Conservation (phyloP, 2,329 filamentous ascomycete species). For the Verticillium albo-atrum region DNA sequence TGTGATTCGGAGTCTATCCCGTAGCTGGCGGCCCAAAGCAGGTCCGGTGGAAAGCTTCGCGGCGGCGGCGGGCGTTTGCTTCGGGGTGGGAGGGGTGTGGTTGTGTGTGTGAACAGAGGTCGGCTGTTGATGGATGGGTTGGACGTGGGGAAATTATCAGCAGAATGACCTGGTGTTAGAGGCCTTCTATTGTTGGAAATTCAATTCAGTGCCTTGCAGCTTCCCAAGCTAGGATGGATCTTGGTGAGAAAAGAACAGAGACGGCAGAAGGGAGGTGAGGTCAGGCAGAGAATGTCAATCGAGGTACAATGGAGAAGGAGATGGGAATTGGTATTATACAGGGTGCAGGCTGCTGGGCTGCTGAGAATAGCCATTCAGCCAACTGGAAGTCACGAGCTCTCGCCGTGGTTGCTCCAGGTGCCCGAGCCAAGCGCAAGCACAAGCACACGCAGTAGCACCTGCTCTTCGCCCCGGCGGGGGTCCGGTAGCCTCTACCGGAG, state of each 20-base stretch:
- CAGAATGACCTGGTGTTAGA: neutral
- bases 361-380: neutral
- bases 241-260: neutral
- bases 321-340: neutral
- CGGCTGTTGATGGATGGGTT: conserved; percentile 11
- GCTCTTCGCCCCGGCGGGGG: neutral
- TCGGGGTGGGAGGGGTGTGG: neutral
- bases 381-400: neutral
- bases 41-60: neutral
- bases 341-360: neutral
- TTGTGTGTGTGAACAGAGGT: too few relatives aligned
- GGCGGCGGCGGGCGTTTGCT: neutral
- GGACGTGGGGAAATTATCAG: conserved; percentile 3
- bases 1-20: neutral
- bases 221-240: neutral
- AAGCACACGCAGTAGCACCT: neutral
- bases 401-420: neutral
- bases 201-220: neutral
- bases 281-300: conserved; percentile 2
- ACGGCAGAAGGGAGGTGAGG: neutral
- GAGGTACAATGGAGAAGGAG: neutral
- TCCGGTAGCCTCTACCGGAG: neutral
- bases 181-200: neutral
- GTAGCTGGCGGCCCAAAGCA: neutral
- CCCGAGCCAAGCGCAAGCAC: neutral